Percentiles rank a stretch among this genome's conserved stretches.
Conservation (phyloP, 2,329 filamentous ascomycete species). For the Fusarium illudens region DNA sequence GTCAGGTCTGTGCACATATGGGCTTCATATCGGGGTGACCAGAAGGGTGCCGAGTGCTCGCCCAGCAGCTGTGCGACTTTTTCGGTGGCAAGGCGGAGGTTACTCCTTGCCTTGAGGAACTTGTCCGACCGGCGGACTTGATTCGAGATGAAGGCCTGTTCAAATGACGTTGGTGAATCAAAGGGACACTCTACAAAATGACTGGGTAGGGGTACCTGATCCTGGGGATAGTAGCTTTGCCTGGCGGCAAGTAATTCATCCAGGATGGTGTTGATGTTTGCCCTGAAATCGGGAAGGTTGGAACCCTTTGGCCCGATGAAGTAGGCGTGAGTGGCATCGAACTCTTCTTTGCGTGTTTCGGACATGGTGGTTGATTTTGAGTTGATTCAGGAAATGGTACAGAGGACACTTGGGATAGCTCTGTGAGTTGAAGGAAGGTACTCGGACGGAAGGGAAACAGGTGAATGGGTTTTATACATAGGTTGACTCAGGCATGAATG, state of each 20-base stretch:
- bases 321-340: slow-evolving; percentile 45
- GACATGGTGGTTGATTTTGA: slow-evolving; percentile 5
- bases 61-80: slow-evolving; percentile 50
- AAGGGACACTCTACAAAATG: rapidly evolving
- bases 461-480: neutral
- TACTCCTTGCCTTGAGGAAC: slow-evolving; percentile 47
- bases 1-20: slow-evolving; percentile 57
- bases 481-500: neutral
- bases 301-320: slow-evolving; percentile 55
- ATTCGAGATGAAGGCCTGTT: slow-evolving; percentile 49
- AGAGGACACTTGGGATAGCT: neutral
- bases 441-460: too few species aligned
- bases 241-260: slow-evolving; percentile 48
- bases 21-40: slow-evolving; percentile 56
- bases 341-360: slow-evolving; percentile 25
- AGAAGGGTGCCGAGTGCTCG: slow-evolving; percentile 56
- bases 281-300: slow-evolving; percentile 51
- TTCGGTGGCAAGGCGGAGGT: slow-evolving; percentile 47
- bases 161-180: neutral
- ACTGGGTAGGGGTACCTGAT: slow-evolving; percentile 43
- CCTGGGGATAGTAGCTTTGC: slow-evolving; percentile 47
- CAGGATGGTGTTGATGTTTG: slow-evolving; percentile 51
- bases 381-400: neutral
- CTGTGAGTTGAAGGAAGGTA: neutral
- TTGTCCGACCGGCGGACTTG: slow-evolving; percentile 45